phyloP scores from a whole-genome alignment of 1,284 basidiomycete species.

The Sporisorium graminicola region DNA sequence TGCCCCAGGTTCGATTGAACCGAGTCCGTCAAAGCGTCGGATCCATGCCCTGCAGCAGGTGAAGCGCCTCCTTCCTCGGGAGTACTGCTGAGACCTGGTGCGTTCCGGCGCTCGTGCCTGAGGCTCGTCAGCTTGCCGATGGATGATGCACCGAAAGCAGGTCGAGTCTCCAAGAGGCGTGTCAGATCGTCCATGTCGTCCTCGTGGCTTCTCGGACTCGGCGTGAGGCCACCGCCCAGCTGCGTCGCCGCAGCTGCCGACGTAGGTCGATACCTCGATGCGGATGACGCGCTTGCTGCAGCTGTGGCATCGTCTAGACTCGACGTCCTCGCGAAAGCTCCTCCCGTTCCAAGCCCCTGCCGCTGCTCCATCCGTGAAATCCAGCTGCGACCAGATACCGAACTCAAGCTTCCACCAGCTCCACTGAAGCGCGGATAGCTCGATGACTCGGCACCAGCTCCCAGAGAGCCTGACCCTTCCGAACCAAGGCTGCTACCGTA shows the following conservation, averaged over 20 bases:
- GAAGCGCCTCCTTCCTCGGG: constrained; percentile 26
- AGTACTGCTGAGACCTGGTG: constrained; percentile 36
- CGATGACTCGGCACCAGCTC: constrained; percentile 35
- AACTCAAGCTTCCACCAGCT: constrained; percentile 39
- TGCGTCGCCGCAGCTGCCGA: constrained; percentile 12
- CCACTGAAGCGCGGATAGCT: constrained; percentile 44
- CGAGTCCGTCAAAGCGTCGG: constrained; percentile 33
- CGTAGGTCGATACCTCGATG: constrained; percentile 25
- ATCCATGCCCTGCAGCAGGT: neutral
- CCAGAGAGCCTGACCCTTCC: constrained; percentile 26
- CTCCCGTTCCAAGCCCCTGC: constrained; percentile 41
- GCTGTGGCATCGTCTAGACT: constrained; percentile 44
- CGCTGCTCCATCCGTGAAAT: constrained; percentile 56
- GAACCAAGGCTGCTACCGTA: constrained; percentile 46
- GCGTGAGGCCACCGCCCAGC: constrained; percentile 22
- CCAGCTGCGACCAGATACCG: constrained; percentile 54
- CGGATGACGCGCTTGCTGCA: constrained; percentile 26
- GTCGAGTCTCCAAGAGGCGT: constrained; percentile 51
- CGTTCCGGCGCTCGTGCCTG: constrained; percentile 27
- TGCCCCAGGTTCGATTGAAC: constrained; percentile 28
- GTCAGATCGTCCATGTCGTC: constrained; percentile 60
- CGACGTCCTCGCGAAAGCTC: constrained; percentile 39
- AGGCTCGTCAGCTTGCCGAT: constrained; percentile 28
- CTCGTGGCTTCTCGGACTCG: constrained; percentile 52
- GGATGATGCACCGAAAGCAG: constrained; percentile 34